Percentiles rank a stretch among this genome's conserved stretches.
phyloP scores from a whole-genome alignment of 306 rosid genomes.

The Vigna nakashimae region DNA sequence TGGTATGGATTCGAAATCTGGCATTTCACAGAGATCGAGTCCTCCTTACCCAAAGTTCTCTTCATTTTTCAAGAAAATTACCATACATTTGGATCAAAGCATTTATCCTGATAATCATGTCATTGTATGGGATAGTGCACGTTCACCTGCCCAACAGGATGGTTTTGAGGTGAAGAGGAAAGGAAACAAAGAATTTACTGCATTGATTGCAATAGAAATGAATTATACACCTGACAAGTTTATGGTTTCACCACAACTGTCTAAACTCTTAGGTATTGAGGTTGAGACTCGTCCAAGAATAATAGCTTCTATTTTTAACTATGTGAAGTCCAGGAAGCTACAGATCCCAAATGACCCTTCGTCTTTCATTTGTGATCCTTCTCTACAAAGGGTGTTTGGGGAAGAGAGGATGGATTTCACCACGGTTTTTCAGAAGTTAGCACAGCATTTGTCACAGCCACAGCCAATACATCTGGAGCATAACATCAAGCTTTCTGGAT shows the following conservation, averaged over 20 bases:
- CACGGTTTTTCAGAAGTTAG: slow-evolving; percentile 60
- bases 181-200: slow-evolving; percentile 84
- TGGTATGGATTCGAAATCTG: slow-evolving; percentile 66
- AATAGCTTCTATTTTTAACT: slow-evolving; percentile 83
- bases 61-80: slow-evolving; percentile 79
- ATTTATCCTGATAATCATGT: slow-evolving; percentile 81
- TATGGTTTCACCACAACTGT: slow-evolving; percentile 66
- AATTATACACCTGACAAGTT: slow-evolving; percentile 71
- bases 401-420: slow-evolving; percentile 78
- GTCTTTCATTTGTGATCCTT: slow-evolving; percentile 73
- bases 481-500: slow-evolving; percentile 81
- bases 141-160: slow-evolving; percentile 69
- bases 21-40: slow-evolving; percentile 49
- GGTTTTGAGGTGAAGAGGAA: slow-evolving; percentile 96
- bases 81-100: slow-evolving; percentile 76
- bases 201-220: slow-evolving; percentile 74
- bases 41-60: slow-evolving; percentile 66
- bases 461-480: slow-evolving; percentile 83
- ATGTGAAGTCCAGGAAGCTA: slow-evolving; percentile 71
- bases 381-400: slow-evolving; percentile 80
- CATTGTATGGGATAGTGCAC: slow-evolving; percentile 80
- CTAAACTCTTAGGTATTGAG: slow-evolving; percentile 74
- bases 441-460: slow-evolving; percentile 69
- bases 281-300: slow-evolving; percentile 78
- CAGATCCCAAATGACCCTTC: slow-evolving; percentile 69